phyloP scores from a whole-genome alignment of 345 rosid species.

The Corchorus capsularis region DNA sequence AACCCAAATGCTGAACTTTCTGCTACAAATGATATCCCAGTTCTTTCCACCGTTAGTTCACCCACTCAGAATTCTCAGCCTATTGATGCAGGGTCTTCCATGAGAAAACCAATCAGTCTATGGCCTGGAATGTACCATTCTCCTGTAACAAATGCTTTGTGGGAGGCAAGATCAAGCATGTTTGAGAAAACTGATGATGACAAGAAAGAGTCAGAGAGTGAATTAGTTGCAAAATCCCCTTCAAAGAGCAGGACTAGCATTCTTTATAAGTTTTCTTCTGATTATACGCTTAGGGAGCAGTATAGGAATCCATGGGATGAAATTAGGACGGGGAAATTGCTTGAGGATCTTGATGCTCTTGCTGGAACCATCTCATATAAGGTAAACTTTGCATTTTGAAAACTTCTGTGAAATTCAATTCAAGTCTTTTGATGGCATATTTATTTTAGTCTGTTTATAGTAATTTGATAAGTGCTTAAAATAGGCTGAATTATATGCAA shows the following conservation, averaged over 20 bases:
- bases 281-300: constrained; percentile 73
- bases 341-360: constrained; percentile 95
- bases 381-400: constrained; percentile 33
- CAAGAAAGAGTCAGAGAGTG: constrained; percentile 25
- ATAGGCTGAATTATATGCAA: neutral
- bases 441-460: too few species aligned
- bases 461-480: neutral
- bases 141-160: constrained; percentile 80
- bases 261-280: constrained; percentile 66
- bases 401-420: neutral
- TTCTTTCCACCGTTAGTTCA: constrained; percentile 17
- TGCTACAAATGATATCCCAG: constrained; percentile 13
- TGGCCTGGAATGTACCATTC: constrained; percentile 99
- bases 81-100: constrained; percentile 83
- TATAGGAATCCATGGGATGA: constrained; percentile 89
- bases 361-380: constrained; percentile 85
- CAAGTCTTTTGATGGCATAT: neutral
- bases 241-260: constrained; percentile 70
- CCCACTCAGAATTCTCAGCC: constrained; percentile 35
- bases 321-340: constrained; percentile 73
- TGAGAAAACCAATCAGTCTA: constrained; percentile 74
- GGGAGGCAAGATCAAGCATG: constrained; percentile 77
- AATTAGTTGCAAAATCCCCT: constrained; percentile 50
- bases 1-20: constrained; percentile 24
- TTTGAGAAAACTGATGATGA: constrained; percentile 43